These are phyloP conservation scores for Tothia fuscella DNA, from an alignment of 2,329 filamentous ascomycete genomes.

Conservation along the genomic window DNA sequence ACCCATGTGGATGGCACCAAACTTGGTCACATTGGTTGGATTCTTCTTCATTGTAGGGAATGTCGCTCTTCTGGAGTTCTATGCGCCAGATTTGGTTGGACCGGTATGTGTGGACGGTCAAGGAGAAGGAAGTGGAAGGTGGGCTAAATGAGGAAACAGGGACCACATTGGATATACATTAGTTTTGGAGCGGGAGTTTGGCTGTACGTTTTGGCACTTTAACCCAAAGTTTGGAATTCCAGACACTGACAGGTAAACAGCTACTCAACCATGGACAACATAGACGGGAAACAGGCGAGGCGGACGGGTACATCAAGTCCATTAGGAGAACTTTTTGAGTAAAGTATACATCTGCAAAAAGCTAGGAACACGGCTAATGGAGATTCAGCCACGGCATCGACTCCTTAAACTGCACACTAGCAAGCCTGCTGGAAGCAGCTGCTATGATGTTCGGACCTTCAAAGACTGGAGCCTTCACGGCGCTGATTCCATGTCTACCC, in stretches of 20 bases:
- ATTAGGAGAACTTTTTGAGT: constrained; percentile 91
- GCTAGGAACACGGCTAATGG: constrained; percentile 4
- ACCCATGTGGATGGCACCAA: constrained; percentile 92
- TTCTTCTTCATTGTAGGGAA: constrained; percentile 92
- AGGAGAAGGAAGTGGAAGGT: constrained; percentile 7
- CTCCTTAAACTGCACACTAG: constrained; percentile 91
- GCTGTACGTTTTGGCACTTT: constrained; percentile 55
- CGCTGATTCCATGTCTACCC: constrained; percentile 77
- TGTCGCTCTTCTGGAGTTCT: constrained; percentile 60
- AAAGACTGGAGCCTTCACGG: constrained; percentile 78
- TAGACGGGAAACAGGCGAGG: constrained; percentile 94
- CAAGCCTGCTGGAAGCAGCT: constrained; percentile 78
- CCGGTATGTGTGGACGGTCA: constrained; percentile 47
- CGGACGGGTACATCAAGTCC: constrained; percentile 91
- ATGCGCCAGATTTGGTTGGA: constrained; percentile 81
- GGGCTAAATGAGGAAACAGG: constrained; percentile 36
- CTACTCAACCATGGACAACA: constrained; percentile 98
- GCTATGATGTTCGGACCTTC: constrained; percentile 85
- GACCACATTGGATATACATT: constrained; percentile 84
- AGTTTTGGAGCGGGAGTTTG: constrained; percentile 93
- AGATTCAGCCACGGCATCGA: constrained; percentile 73
- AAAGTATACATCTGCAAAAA: constrained; percentile 20
- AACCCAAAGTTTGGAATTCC: not conserved
- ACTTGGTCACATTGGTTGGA: constrained; percentile 90
- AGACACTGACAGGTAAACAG: constrained; percentile 27